Evolutionary conservation across 2,329 filamentous ascomycete genomes (phyloP).

Genomic region (Balansia obtecta): DNA sequence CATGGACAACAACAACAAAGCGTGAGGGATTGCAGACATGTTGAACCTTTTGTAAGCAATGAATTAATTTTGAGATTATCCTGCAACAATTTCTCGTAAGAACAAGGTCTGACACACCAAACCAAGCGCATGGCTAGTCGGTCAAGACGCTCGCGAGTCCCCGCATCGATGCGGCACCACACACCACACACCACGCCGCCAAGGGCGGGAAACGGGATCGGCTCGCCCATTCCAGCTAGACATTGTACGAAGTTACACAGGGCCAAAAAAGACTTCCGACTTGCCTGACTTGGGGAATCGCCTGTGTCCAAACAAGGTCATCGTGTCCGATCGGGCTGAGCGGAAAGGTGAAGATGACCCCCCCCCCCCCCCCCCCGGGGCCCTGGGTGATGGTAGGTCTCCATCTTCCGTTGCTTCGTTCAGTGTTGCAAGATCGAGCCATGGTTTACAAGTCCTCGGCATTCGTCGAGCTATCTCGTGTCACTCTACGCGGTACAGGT

Average conservation of each 20-base stretch:
- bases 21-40: no score
- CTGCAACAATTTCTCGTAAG: no score
- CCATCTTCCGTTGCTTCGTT: background rate
- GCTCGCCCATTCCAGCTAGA: background rate
- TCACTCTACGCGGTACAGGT: background rate
- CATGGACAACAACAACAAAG: no score
- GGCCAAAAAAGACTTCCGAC: background rate
- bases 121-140: background rate
- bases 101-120: no score
- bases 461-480: background rate
- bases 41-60: no score
- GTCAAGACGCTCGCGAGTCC: background rate
- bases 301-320: background rate
- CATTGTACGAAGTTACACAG: background rate
- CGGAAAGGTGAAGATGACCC: no score
- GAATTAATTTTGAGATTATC: no score
- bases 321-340: no score
- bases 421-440: background rate
- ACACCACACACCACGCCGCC: background rate
- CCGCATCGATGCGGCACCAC: background rate
- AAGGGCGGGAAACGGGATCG: background rate
- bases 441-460: background rate
- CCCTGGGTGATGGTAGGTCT: no score
- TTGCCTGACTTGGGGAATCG: background rate
- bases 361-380: no score